phyloP scores from a whole-genome alignment of 1,139 yeast genomes.

The Arxiozyma slooffiae region DNA sequence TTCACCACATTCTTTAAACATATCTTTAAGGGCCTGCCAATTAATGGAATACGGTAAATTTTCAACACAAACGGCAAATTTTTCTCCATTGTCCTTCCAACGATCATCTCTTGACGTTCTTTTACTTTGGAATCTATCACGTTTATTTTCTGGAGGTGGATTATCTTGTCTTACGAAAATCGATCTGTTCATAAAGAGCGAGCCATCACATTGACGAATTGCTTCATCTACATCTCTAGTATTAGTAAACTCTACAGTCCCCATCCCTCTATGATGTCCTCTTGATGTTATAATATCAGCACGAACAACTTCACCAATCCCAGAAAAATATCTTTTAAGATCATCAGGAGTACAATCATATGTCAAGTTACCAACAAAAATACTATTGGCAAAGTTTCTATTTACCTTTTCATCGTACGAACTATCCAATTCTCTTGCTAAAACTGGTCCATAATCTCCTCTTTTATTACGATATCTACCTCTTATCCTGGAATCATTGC shows the following conservation, averaged over 20 bases:
- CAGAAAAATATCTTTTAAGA: slow-evolving; percentile 48
- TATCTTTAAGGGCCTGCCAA: slow-evolving; percentile 81
- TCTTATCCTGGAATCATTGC: neutral
- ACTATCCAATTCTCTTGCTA: slow-evolving; percentile 26
- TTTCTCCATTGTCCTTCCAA: slow-evolving; percentile 4
- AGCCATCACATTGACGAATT: slow-evolving; percentile 60
- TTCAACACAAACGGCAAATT: slow-evolving; percentile 53
- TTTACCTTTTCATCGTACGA: slow-evolving; percentile 37
- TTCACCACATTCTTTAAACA: slow-evolving; percentile 68
- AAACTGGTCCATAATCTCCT: slow-evolving; percentile 22
- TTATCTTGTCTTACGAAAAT: slow-evolving; percentile 86
- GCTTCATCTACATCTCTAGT: slow-evolving; percentile 68
- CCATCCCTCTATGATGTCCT: slow-evolving; percentile 87
- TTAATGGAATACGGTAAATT: slow-evolving; percentile 70
- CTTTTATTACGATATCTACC: slow-evolving; percentile 3
- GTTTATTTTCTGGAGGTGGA: slow-evolving; percentile 51
- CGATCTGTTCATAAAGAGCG: slow-evolving; percentile 62
- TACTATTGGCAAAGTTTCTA: slow-evolving; percentile 59
- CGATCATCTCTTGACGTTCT: neutral
- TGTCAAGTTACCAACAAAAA: slow-evolving; percentile 68
- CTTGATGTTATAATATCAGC: slow-evolving; percentile 80
- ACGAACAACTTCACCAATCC: slow-evolving; percentile 64
- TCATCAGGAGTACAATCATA: slow-evolving; percentile 54
- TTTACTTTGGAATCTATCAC: slow-evolving; percentile 5
- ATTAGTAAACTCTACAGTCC: slow-evolving; percentile 75